Conservation (phyloP, 805 yeast species). For the Candida argentea region DNA sequence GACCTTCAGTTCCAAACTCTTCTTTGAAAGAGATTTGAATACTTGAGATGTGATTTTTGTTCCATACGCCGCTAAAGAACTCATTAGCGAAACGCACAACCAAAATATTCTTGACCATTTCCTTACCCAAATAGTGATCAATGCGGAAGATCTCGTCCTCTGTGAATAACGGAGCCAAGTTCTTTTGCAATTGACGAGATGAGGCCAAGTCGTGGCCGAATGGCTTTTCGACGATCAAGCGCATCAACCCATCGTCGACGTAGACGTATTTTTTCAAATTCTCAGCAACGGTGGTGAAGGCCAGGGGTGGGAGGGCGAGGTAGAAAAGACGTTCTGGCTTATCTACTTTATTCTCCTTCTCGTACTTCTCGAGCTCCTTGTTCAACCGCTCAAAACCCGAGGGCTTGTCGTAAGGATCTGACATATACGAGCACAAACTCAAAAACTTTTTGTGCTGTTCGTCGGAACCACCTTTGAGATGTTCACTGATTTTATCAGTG, state of each 20-base stretch:
- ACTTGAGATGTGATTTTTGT: slow-evolving; percentile 62
- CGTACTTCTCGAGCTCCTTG: slow-evolving; percentile 47
- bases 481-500: slow-evolving; percentile 52
- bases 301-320: slow-evolving; percentile 91
- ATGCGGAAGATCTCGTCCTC: slow-evolving; percentile 93
- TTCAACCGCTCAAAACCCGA: slow-evolving; percentile 62
- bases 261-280: slow-evolving; percentile 63
- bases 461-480: slow-evolving; percentile 43
- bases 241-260: slow-evolving; percentile 52
- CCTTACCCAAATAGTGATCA: slow-evolving; percentile 96
- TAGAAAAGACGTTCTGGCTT: slow-evolving; percentile 78
- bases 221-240: slow-evolving; percentile 93
- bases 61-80: slow-evolving; percentile 84
- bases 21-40: slow-evolving; percentile 93
- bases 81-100: slow-evolving; percentile 88
- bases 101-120: slow-evolving; percentile 89
- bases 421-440: slow-evolving; percentile 51
- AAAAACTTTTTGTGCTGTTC: slow-evolving; percentile 49
- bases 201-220: slow-evolving; percentile 86
- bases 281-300: slow-evolving; percentile 68
- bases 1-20: slow-evolving; percentile 97
- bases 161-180: slow-evolving; percentile 74
- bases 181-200: slow-evolving; percentile 65
- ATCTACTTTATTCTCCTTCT: slow-evolving; percentile 32
- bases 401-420: slow-evolving; percentile 72